Evolutionary conservation across 331 rosid genomes (phyloP).

Genomic region (Pyracantha coccinea): DNA sequence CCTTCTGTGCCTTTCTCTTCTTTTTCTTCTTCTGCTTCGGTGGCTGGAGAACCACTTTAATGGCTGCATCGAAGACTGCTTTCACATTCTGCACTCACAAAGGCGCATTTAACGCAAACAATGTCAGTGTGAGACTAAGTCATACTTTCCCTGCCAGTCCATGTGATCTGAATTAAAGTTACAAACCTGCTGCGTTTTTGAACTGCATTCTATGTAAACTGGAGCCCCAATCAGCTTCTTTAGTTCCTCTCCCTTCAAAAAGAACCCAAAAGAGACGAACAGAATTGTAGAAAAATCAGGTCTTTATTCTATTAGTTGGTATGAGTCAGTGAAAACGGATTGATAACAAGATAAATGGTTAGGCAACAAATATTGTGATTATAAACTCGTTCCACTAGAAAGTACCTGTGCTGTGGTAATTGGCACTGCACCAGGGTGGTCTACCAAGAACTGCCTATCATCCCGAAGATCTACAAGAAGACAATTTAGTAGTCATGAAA

Average conservation of each 20-base stretch:
- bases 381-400: constrained; percentile 9
- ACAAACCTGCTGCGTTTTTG: constrained; percentile 89
- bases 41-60: constrained; percentile 94
- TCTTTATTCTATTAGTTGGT: neutral
- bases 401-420: constrained; percentile 85
- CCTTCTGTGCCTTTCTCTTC: constrained; percentile 69
- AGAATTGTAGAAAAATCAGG: constrained; percentile 2
- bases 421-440: constrained; percentile 88
- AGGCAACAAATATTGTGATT: neutral
- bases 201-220: constrained; percentile 85
- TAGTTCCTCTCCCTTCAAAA: constrained; percentile 81
- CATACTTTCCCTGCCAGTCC: neutral
- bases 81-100: constrained; percentile 74
- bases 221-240: constrained; percentile 83
- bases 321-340: neutral
- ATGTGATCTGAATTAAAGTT: constrained; percentile 7
- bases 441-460: constrained; percentile 70
- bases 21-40: constrained; percentile 69
- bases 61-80: constrained; percentile 93
- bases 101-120: neutral
- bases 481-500: constrained; percentile 23
- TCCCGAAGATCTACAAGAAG: constrained; percentile 80
- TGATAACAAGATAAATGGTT: neutral
- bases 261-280: neutral
- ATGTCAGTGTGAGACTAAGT: neutral